Evolutionary conservation across 352 stramenopile genomes (phyloP).

Genomic region (Pythium graminicola): DNA sequence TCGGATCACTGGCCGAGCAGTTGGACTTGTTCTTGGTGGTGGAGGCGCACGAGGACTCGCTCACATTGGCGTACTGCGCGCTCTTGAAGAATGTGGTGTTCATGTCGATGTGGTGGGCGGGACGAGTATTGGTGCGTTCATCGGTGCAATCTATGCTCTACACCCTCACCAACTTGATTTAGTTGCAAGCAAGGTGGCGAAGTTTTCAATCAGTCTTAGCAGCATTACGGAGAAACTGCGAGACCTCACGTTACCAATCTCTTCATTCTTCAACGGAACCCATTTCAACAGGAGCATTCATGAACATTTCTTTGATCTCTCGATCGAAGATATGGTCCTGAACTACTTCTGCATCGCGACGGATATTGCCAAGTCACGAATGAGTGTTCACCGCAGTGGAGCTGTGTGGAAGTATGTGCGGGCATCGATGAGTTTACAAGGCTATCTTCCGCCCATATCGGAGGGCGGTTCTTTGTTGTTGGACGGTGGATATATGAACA

Average conservation of each 20-base stretch:
- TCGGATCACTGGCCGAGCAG: slow-evolving; percentile 86
- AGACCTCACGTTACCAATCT: slow-evolving; percentile 85
- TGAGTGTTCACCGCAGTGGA: slow-evolving; percentile 84
- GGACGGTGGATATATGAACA: slow-evolving; percentile 93
- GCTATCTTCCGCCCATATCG: slow-evolving; percentile 87
- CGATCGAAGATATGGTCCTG: slow-evolving; percentile 88
- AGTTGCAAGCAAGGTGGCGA: slow-evolving; percentile 48
- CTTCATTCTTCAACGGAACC: slow-evolving; percentile 83
- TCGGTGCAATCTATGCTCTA: slow-evolving; percentile 73
- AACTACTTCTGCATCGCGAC: slow-evolving; percentile 92
- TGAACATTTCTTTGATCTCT: slow-evolving; percentile 64
- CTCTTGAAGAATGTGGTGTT: slow-evolving; percentile 88
- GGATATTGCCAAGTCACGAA: slow-evolving; percentile 86
- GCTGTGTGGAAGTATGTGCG: slow-evolving; percentile 87
- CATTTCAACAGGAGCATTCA: slow-evolving; percentile 79
- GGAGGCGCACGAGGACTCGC: slow-evolving; percentile 90
- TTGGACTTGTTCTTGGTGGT: slow-evolving; percentile 92
- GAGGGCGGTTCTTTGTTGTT: slow-evolving; percentile 83
- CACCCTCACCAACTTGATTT: slow-evolving; percentile 62
- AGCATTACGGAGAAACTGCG: slow-evolving; percentile 68
- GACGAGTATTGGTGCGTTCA: slow-evolving; percentile 86
- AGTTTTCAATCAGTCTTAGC: slow-evolving; percentile 56
- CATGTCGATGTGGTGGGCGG: slow-evolving; percentile 93
- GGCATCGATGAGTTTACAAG: slow-evolving; percentile 89
- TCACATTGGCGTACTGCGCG: slow-evolving; percentile 91